A percentile compares a stretch with the other conserved stretches of the same genome.
phyloP scores from a whole-genome alignment of 306 rosid species.

The Aeschynomene evenia region DNA sequence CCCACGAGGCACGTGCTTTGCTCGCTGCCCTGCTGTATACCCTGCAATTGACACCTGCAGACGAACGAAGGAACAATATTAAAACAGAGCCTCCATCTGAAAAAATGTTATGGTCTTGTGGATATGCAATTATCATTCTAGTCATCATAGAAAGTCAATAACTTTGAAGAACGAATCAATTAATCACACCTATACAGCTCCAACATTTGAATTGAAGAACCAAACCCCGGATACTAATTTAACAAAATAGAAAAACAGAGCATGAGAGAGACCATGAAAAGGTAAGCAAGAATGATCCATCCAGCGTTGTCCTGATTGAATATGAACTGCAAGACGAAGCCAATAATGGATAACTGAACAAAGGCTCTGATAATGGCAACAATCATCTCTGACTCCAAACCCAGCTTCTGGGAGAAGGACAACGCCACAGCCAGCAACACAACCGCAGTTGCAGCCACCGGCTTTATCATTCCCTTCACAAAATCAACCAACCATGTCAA shows the following conservation, averaged over 20 bases:
- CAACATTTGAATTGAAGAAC: background rate
- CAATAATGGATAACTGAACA: conserved; percentile 83
- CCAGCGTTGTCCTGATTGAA: conserved; percentile 55
- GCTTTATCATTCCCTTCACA: conserved; percentile 78
- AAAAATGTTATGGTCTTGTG: too few species aligned
- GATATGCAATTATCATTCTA: too few species aligned
- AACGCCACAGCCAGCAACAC: conserved; percentile 62
- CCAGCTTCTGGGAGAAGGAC: conserved; percentile 67
- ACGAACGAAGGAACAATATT: too few species aligned
- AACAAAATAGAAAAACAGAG: background rate
- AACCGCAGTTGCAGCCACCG: conserved; percentile 62
- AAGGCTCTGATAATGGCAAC: conserved; percentile 73
- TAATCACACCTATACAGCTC: background rate
- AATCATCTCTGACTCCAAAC: conserved; percentile 70
- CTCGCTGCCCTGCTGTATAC: conserved; percentile 91
- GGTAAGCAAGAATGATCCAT: conserved; percentile 89
- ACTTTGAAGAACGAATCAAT: background rate
- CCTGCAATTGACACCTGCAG: conserved; percentile 79
- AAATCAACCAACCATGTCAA: conserved; percentile 58
- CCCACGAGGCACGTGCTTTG: conserved; percentile 85
- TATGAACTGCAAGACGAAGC: conserved; percentile 87
- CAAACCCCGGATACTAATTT: background rate
- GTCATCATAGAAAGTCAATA: too few species aligned
- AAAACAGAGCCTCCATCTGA: background rate
- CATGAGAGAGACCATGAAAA: conserved; percentile 66